Conservation (phyloP, 1,139 yeast genomes). For the Yamadazyma taylorii region DNA sequence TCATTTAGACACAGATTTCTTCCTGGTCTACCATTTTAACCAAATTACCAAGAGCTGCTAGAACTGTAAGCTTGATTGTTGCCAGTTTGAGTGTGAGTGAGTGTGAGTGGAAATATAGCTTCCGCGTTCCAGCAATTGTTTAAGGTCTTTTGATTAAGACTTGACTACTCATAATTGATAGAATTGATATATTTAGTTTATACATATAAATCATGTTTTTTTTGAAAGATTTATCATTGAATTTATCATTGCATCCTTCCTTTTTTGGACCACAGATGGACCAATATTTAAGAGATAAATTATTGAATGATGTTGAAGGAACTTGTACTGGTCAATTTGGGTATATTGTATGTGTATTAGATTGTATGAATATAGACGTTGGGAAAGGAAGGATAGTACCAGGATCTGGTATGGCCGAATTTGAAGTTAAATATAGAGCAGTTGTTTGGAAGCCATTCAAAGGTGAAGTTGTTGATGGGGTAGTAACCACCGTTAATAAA, state of each 20-base stretch:
- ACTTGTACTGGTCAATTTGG: constrained; percentile 99
- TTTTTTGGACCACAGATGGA: constrained; percentile 98
- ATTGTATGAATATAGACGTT: constrained; percentile 91
- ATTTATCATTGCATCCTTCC: constrained; percentile 93
- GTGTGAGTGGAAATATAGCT: too few species aligned
- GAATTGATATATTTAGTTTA: too few species aligned
- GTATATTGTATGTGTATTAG: constrained; percentile 92
- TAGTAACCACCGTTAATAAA: constrained; percentile 90
- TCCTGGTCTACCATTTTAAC: too few species aligned
- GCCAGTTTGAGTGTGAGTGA: too few species aligned
- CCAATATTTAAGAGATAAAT: constrained; percentile 83
- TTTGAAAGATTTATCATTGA: constrained; percentile 83
- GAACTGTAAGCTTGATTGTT: too few species aligned
- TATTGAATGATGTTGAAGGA: constrained; percentile 95
- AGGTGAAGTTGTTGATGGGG: constrained; percentile 97
- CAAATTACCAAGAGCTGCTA: too few species aligned
- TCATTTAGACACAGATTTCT: too few species aligned
- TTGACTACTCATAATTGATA: too few species aligned
- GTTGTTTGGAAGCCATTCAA: constrained; percentile 98
- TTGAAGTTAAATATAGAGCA: constrained; percentile 93
- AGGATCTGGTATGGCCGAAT: constrained; percentile 90
- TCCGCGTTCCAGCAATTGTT: too few species aligned
- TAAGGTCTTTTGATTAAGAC: too few species aligned
- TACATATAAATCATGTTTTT: constrained; percentile 40
- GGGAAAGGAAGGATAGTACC: constrained; percentile 94